Evolutionary conservation across 1,139 yeast genomes (phyloP), one percentile per base, ranked within the genome.

Genomic region (Lodderomyces elongisporus): DNA sequence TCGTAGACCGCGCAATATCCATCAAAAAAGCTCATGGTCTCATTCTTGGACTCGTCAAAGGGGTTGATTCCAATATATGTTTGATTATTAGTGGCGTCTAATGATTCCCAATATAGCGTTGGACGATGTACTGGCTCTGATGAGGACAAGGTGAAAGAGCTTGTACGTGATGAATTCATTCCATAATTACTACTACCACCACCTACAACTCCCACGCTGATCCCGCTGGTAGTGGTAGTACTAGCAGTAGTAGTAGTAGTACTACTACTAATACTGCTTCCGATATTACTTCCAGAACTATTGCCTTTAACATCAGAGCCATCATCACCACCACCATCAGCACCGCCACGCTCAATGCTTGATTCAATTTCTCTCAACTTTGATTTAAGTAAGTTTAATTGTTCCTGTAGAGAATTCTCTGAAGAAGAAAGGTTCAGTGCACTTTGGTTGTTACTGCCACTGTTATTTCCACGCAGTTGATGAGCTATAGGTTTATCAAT

Each of bases 21-120:
- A n/a, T 52, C 54, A 38, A 56, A 62, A 31, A 64, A 58, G 37
- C 60, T 62, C 21, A 64, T 54, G 1, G 46, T 35, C 17, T 55
- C 62, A 5, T 46, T 41, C 6, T 14, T 15, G 8, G 24, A 3
- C n/a, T 45, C 45, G n/a, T 44, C 51, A 30, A 43, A 52, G 1
- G 62, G 60, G 32, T 63, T 63, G 3, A 49, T 37, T 0, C 63
- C 67, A 5, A 57, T 30, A 31, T 44, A 52, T 4, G 42, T 43
- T 8, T 45, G 44, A n/a, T 34, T 35, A 4, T 31, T 30, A 5
- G 46, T 33, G n/a, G n/a, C n/a, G 14, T 41, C 27, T 27, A 36
- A 41, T 17, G 21, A 10, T 4, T 20, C 17, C 17, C 12, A 26
- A 18, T 31, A 20, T 6, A 25, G 4, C 5, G 25, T 5, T 9